Evolutionary conservation across 1,139 yeast genomes (phyloP), one percentile per base, ranked within the genome.

Genomic region (Hansenula lynferdii): DNA sequence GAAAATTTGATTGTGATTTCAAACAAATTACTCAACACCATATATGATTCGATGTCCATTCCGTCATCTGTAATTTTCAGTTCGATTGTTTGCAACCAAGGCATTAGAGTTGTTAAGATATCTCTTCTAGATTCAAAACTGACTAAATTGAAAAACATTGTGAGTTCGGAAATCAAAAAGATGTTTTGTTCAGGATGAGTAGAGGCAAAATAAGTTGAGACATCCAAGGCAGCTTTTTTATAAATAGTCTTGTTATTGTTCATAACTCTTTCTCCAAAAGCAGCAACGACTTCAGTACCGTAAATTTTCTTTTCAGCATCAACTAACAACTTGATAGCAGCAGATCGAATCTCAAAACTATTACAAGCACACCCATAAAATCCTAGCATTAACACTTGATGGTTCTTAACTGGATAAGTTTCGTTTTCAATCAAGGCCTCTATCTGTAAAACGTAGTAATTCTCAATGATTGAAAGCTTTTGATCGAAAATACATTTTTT

Each of bases 31-130:
- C 75, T 78, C 49, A 92, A 60, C 1, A 90, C 89, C 96, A 90
- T 86, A 34, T 72, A 67, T 1, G 92, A 78, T 10, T 73, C 60
- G n/a, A 69, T 65, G 30, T 76, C 75, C 27, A 68, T 51, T 34
- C 55, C 63, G 31, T 57, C 65, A 16, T 63, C 67, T 1, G 57
- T 51, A n/a, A 74, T 63, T 33, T 72, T 72, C 39, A 90, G 68
- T 35, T 79, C 85, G 33, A 89, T 80, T 4, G 81, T 76, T 54
- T 85, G 94, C 12, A 90, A 77, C 97, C 97, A 92, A 0, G 98
- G 97, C 11, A 86, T 67, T 40, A 92, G 62, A 23, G 90, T 80
- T 0, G 94, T 80, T 41, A 90, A 63, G 14, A 92, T 72, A 57
- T 89, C 97, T 41, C 87, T 75, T 52, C 94, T 73, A 1, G 77